Evolutionary conservation across 164 flowering plant genomes (phyloP).

Genomic region (Stephania yunnanensis): DNA sequence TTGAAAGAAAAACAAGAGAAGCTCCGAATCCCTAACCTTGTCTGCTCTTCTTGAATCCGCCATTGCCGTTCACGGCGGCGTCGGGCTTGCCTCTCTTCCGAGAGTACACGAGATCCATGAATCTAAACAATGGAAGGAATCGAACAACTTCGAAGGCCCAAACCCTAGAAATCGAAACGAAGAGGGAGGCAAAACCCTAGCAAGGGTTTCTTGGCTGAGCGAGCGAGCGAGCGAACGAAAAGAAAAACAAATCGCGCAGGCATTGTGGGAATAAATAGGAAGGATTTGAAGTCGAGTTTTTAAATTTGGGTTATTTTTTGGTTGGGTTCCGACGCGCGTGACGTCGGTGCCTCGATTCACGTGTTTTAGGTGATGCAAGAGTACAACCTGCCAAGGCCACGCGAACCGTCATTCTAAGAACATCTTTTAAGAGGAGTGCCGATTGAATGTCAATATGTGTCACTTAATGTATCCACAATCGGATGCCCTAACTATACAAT

Average conservation of each 20-base stretch:
- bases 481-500: no score
- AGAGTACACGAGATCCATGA: conserved; percentile 19
- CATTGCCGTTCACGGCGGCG: conserved; percentile 24
- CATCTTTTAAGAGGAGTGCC: no score
- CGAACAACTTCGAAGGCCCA: neutral
- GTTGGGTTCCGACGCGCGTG: neutral
- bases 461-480: no score
- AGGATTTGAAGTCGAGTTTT: neutral
- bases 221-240: neutral
- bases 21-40: conserved; percentile 17
- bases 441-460: no score
- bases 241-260: no score
- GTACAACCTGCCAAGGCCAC: no score
- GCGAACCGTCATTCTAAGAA: no score
- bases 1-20: neutral
- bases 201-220: conserved; percentile 7
- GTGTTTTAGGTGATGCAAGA: neutral
- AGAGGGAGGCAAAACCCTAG: conserved; percentile 13
- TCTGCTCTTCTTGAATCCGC: conserved; percentile 25
- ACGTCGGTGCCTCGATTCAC: neutral
- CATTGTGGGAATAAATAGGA: neutral
- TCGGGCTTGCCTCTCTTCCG: conserved; percentile 32
- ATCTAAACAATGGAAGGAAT: neutral
- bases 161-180: conserved; percentile 1
- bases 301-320: neutral